A percentile compares a stretch with the other conserved stretches of the same genome.
Evolutionary conservation across 176 grass and related monocot genomes (phyloP).

Genomic region (Oryza australiensis): DNA sequence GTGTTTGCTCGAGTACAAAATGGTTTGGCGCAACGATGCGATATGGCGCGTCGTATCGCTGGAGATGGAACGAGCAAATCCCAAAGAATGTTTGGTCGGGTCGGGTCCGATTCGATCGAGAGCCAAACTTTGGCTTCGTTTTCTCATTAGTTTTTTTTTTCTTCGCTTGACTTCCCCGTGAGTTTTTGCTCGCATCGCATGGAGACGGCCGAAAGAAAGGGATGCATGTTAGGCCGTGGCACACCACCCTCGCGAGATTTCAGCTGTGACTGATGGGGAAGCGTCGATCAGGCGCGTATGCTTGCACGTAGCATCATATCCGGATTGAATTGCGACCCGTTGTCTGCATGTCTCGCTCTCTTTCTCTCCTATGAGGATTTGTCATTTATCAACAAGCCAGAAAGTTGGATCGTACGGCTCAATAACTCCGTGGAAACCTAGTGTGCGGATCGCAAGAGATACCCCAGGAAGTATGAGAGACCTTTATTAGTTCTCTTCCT

Average conservation of each 20-base stretch:
- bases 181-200: background rate
- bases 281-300: background rate
- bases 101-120: background rate
- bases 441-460: background rate
- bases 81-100: conserved; percentile 24
- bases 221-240: conserved; percentile 32
- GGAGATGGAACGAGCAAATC: conserved; percentile 19
- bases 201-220: background rate
- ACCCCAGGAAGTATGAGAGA: background rate
- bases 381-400: background rate
- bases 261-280: conserved; percentile 26
- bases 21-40: background rate
- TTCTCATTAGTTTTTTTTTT: background rate
- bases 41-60: background rate
- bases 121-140: conserved; percentile 27
- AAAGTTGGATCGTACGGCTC: background rate
- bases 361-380: background rate
- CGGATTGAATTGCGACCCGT: background rate
- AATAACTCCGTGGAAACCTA: background rate
- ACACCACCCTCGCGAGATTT: conserved; percentile 19
- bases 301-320: background rate
- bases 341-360: background rate
- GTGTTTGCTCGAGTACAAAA: conserved; percentile 6
- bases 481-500: background rate
- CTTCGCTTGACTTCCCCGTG: conserved; percentile 18